Conservation (phyloP, 2,329 filamentous ascomycete genomes). For the Ophiostoma novo-ulmi region DNA sequence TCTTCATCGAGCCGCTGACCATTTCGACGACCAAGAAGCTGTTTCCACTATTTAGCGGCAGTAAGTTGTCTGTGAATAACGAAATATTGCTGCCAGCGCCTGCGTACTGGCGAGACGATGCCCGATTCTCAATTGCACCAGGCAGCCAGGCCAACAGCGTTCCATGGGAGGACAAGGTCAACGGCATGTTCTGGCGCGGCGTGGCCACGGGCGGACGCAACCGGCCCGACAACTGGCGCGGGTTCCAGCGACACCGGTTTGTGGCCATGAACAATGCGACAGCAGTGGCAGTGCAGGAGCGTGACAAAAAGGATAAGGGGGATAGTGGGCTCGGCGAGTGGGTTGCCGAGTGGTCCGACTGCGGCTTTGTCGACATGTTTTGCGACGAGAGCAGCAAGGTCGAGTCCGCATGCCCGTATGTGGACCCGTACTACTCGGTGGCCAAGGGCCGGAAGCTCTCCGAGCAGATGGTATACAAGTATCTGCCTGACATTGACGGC, state of each 20-base stretch:
- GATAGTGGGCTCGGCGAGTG: slow-evolving; percentile 40
- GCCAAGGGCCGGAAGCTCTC: slow-evolving; percentile 41
- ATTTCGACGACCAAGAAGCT: slow-evolving; percentile 53
- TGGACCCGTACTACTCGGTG: slow-evolving; percentile 40
- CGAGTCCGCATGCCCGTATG: slow-evolving; percentile 42
- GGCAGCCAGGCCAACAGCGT: slow-evolving; percentile 40
- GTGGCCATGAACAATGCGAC: slow-evolving; percentile 64
- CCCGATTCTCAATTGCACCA: slow-evolving; percentile 55
- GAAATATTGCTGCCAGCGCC: slow-evolving; percentile 65
- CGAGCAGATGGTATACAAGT: slow-evolving; percentile 59
- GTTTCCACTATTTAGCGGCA: slow-evolving; percentile 63
- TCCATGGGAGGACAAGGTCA: slow-evolving; percentile 54
- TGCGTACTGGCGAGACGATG: slow-evolving; percentile 62
- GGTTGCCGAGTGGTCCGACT: slow-evolving; percentile 47
- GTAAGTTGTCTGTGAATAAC: slow-evolving; percentile 64
- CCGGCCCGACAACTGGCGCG: slow-evolving; percentile 58
- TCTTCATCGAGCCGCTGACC: slow-evolving; percentile 57
- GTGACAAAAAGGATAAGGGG: slow-evolving; percentile 32
- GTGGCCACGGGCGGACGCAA: slow-evolving; percentile 62
- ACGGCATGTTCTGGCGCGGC: slow-evolving; percentile 58
- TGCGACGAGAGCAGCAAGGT: slow-evolving; percentile 37
- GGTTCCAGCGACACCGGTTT: slow-evolving; percentile 71
- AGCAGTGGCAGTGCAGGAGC: slow-evolving; percentile 36
- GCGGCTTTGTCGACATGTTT: slow-evolving; percentile 52
- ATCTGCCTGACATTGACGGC: slow-evolving; percentile 69